Evolutionary conservation across 1,284 basidiomycete species (phyloP), one percentile per base, ranked within the genome.

Genomic region (Vanrija sp.): DNA sequence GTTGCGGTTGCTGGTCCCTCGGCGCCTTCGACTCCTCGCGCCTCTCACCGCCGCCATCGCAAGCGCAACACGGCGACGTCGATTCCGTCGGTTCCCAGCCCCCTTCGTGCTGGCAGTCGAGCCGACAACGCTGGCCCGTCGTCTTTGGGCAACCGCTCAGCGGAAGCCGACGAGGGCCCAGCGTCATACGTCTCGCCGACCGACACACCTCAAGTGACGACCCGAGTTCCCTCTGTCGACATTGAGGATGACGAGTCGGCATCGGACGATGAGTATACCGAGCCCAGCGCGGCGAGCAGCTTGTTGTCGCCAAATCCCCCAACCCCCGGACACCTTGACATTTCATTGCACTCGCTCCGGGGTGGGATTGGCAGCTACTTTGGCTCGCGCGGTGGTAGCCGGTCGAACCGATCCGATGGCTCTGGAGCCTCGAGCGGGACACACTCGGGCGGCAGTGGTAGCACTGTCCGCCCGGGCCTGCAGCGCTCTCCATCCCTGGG

Each of bases 241-340:
- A 56, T 67, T 14, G 62, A 65, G 45, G 38, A 64, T 48, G 42
- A 62, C 34, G 28, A 46, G 38, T 60, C 65, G 8, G 57, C 65
- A 23, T 58, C 62, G 9, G 57, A 61, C 51, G 68, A 58, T 49
- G 63, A 49, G 34, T 34, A 34, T 12, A 52, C 49, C 53, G 54
- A 52, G 60, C 52, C 54, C 38, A 47, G 16, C 19, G 42, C 46
- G 8, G 51, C 49, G 28, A 47, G 39, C 25, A 43, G 46, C 9
- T 44, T 49, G 12, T 53, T 55, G 7, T 52, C 57, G 12, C 78
- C 79, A 56, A 82, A 82, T 61, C 81, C 81, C 14, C 81, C 81
- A 0, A 83, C 81, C 25, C 81, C 81, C 0, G 79, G 81, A 54
- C 64, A 78, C 23, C 68, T 81, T 6, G 81, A 83, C 57, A 82